phyloP scores from a whole-genome alignment of 495 filamentous ascomycete species.

The Cryomyces minteri region DNA sequence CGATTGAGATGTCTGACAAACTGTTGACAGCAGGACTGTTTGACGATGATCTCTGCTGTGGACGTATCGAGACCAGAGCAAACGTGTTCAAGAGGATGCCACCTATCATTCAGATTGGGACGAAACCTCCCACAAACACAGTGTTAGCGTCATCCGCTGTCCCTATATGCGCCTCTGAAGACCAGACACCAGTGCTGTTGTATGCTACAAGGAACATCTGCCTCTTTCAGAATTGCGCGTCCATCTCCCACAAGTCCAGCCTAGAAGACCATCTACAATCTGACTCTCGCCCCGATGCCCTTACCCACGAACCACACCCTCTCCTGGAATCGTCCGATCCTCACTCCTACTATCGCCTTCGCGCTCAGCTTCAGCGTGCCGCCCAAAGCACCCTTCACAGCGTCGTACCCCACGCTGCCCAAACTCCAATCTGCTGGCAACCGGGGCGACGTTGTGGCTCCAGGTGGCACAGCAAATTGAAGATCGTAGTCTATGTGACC shows the following conservation, averaged over 20 bases:
- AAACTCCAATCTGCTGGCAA: slow-evolving; percentile 68
- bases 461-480: slow-evolving; percentile 64
- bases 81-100: too few species aligned
- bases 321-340: slow-evolving; percentile 54
- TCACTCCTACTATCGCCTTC: slow-evolving; percentile 49
- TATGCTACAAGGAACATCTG: too few species aligned
- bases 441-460: slow-evolving; percentile 45
- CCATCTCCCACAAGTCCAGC: not conserved
- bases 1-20: too few species aligned
- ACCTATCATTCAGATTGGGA: too few species aligned
- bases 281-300: slow-evolving; percentile 58
- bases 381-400: slow-evolving; percentile 66
- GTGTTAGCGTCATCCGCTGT: too few species aligned
- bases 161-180: too few species aligned
- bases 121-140: too few species aligned
- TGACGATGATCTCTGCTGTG: too few species aligned
- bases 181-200: too few species aligned
- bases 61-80: too few species aligned
- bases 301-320: slow-evolving; percentile 48
- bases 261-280: slow-evolving; percentile 23
- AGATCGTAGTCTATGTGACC: slow-evolving; percentile 56
- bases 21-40: too few species aligned
- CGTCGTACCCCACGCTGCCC: slow-evolving; percentile 64
- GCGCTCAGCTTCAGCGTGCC: slow-evolving; percentile 62
- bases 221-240: not conserved